A percentile compares a stretch with the other conserved stretches of the same genome.
phyloP scores from a whole-genome alignment of 345 rosid species.

The Rhodamnia argentea region DNA sequence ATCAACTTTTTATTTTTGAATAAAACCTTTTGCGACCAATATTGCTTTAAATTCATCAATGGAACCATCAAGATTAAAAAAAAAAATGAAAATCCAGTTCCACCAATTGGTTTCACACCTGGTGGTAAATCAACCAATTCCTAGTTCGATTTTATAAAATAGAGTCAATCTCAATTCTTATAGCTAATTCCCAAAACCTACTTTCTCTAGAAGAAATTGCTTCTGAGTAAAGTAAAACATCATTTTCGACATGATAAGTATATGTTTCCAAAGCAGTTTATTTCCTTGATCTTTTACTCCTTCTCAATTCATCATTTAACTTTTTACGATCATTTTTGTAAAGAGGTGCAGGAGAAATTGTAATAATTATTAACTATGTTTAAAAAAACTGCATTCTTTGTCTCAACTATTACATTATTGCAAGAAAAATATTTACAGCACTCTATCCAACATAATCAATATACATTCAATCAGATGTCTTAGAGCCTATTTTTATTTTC shows the following conservation, averaged over 20 bases:
- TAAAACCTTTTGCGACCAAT: too few species aligned
- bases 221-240: too few species aligned
- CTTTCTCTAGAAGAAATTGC: too few species aligned
- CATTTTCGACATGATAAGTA: not conserved
- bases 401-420: not conserved
- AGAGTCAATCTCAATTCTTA: too few species aligned
- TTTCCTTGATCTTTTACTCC: not conserved
- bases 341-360: not conserved
- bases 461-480: not conserved
- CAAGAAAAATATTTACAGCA: not conserved
- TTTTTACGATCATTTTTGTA: not conserved
- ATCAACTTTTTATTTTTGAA: not conserved
- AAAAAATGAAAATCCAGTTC: too few species aligned
- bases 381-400: not conserved
- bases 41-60: not conserved
- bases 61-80: not conserved
- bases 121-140: not conserved
- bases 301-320: not conserved
- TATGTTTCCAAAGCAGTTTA: not conserved
- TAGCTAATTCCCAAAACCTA: too few species aligned
- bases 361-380: too few species aligned
- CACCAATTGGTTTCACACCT: not conserved
- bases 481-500: not conserved
- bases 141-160: not conserved
- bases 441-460: not conserved